Base-by-base conservation (phyloP, 2,329 filamentous ascomycete genomes). In the Cladosporium sp. region DNA sequence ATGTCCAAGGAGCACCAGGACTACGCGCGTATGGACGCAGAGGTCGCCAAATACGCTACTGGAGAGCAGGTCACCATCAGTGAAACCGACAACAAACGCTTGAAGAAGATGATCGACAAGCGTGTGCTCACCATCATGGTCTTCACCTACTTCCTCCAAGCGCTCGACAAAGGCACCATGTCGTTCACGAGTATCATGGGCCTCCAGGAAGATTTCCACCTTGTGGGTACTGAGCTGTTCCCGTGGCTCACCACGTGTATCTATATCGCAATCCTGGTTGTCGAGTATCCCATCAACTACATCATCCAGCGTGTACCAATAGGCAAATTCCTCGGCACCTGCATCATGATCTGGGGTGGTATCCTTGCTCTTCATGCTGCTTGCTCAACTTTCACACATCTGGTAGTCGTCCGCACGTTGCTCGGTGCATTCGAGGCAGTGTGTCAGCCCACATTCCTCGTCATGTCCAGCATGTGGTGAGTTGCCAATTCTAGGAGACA, bases 201-300 rank as follows among this genome's bases (percentile, higher is more conserved):
- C 28, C 76, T 88, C 51, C 73, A 75, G 9, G 62, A 73, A 5
- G 76, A 80, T 60, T 65, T 80, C 0, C 63, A 75, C n/a, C 71
- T 86, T 3, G 59, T 61, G 3, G 75, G 73, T 34, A 56, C 54
- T 8, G 61, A 67, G 17, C 70, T 89, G 74, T 91, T 86, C 69
- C 83, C 80, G 25, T 90, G 88, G 88, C 76, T 91, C 54, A 88
- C 85, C 0, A 88, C 86, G 12, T 88, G 85, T 77, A 88, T 90
- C 63, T 90, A 90, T 75, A 85, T 90, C 61, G 85, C 83, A 54
- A 84, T 89, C 19, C 76, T 90, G 9, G 73, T 86, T 49, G 87
- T 89, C 63, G 88, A 90, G 70, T 90, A 89, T 67, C 88, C 88
- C 0, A 87, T 87, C 70, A 88, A 78, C 59, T 82, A 81, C 62